Evolutionary conservation across 2,329 filamentous ascomycete species (phyloP).

Genomic region (Fusarium devonianum): DNA sequence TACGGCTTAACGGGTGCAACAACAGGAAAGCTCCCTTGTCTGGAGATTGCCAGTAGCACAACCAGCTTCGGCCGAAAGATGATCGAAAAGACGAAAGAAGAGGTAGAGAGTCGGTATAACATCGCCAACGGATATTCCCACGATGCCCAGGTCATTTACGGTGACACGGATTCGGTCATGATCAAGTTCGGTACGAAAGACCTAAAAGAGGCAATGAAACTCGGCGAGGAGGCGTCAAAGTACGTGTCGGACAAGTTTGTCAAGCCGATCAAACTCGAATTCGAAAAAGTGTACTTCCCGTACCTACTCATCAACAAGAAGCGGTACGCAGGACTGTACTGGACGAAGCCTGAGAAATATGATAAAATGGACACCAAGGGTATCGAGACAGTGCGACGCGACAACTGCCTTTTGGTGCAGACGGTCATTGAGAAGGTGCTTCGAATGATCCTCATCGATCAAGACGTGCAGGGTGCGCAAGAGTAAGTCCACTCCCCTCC

Average conservation of each 20-base stretch:
- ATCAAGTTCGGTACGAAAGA: constrained; percentile 96
- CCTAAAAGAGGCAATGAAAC: constrained; percentile 86
- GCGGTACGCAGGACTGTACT: constrained; percentile 96
- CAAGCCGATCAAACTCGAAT: constrained; percentile 98
- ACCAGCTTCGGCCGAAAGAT: constrained; percentile 97
- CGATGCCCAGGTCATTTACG: constrained; percentile 96
- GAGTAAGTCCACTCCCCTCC: constrained; percentile 67
- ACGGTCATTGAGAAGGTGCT: constrained; percentile 97
- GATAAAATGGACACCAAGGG: constrained; percentile 99
- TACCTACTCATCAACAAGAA: constrained; percentile 99
- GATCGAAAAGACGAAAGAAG: constrained; percentile 98
- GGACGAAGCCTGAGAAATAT: constrained; percentile 92
- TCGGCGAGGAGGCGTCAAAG: constrained; percentile 90
- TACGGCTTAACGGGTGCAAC: constrained; percentile 97
- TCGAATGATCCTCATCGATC: constrained; percentile 93
- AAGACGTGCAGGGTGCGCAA: constrained; percentile 88
- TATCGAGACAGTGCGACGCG: constrained; percentile 96
- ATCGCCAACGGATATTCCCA: constrained; percentile 95
- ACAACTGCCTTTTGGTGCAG: constrained; percentile 95
- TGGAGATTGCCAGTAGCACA: constrained; percentile 94
- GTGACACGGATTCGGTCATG: constrained; percentile 99
- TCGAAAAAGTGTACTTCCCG: constrained; percentile 98
- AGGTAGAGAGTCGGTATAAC: constrained; percentile 88
- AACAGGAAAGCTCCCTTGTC: constrained; percentile 91
- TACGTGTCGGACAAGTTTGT: constrained; percentile 92